Evolutionary conservation across 169 alveolate species (phyloP).

Genomic region (Plasmodium ovale): DNA sequence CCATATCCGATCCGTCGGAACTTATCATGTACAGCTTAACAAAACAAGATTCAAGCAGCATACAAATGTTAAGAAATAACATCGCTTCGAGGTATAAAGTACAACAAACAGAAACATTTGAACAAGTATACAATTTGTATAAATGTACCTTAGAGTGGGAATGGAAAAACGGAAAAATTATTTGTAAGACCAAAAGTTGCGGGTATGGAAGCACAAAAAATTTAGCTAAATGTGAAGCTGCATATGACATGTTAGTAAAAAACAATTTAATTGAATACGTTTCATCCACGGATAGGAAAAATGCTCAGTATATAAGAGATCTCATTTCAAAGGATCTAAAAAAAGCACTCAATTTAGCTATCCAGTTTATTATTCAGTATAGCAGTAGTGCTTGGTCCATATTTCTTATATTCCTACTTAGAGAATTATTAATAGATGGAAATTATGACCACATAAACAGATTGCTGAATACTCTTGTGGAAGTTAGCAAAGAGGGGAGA

Average conservation of each 20-base stretch:
- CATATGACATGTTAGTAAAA: slow-evolving; percentile 73
- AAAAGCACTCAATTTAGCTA: slow-evolving; percentile 59
- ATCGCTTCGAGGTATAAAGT: slow-evolving; percentile 72
- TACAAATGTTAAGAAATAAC: slow-evolving; percentile 73
- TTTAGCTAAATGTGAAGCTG: slow-evolving; percentile 75
- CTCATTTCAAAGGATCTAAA: slow-evolving; percentile 56
- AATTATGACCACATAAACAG: slow-evolving; percentile 65
- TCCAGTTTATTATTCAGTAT: slow-evolving; percentile 64
- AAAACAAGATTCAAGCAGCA: slow-evolving; percentile 68
- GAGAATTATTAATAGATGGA: slow-evolving; percentile 73
- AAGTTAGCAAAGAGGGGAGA: slow-evolving; percentile 70
- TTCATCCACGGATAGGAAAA: slow-evolving; percentile 73
- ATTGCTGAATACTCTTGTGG: slow-evolving; percentile 52
- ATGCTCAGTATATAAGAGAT: slow-evolving; percentile 73
- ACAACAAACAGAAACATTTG: slow-evolving; percentile 70
- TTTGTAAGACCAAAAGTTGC: slow-evolving; percentile 70
- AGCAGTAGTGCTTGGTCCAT: slow-evolving; percentile 76
- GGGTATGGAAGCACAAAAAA: slow-evolving; percentile 75
- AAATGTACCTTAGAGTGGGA: slow-evolving; percentile 75
- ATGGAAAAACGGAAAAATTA: slow-evolving; percentile 71
- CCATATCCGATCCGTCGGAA: slow-evolving; percentile 45
- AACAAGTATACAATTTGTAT: slow-evolving; percentile 68
- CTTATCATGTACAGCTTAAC: slow-evolving; percentile 52
- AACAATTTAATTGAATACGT: slow-evolving; percentile 67
- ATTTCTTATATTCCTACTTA: slow-evolving; percentile 32